Conservation (phyloP, 441 rosid species). For the Rhodomyrtus psidioides region DNA sequence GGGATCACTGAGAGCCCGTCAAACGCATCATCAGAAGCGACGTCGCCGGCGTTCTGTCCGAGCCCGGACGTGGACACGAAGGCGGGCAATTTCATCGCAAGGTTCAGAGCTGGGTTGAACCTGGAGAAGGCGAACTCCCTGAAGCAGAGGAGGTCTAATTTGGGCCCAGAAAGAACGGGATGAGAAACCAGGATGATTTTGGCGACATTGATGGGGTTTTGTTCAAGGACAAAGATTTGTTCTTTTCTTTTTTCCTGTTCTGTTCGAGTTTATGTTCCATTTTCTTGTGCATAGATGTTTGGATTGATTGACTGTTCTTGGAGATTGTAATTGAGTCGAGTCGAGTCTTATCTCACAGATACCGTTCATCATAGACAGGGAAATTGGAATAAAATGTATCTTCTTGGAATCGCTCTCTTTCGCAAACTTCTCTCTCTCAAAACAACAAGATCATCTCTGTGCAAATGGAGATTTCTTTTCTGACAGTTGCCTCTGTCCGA, state of each 20-base stretch:
- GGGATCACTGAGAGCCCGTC: conserved; percentile 2
- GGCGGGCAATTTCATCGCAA: conserved; percentile 76
- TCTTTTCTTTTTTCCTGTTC: neutral
- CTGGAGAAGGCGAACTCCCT: conserved; percentile 68
- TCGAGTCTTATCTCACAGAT: neutral
- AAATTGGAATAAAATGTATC: neutral
- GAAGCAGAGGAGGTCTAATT: conserved; percentile 42
- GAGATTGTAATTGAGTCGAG: neutral
- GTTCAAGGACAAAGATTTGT: neutral
- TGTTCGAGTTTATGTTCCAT: neutral
- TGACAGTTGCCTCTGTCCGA: no score
- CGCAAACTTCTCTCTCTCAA: neutral
- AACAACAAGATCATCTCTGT: neutral
- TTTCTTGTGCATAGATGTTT: neutral
- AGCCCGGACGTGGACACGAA: conserved; percentile 87
- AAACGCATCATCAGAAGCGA: neutral
- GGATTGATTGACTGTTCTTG: neutral
- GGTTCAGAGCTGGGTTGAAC: conserved; percentile 67
- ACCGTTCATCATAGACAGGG: neutral
- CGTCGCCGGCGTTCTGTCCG: conserved; percentile 39
- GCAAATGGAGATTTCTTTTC: neutral
- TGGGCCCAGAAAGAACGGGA: conserved; percentile 29
- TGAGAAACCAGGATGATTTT: neutral
- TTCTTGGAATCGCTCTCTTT: neutral
- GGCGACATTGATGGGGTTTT: neutral